Conservation (phyloP, 495 filamentous ascomycete species). For the Diplogelasinospora grovesii region DNA sequence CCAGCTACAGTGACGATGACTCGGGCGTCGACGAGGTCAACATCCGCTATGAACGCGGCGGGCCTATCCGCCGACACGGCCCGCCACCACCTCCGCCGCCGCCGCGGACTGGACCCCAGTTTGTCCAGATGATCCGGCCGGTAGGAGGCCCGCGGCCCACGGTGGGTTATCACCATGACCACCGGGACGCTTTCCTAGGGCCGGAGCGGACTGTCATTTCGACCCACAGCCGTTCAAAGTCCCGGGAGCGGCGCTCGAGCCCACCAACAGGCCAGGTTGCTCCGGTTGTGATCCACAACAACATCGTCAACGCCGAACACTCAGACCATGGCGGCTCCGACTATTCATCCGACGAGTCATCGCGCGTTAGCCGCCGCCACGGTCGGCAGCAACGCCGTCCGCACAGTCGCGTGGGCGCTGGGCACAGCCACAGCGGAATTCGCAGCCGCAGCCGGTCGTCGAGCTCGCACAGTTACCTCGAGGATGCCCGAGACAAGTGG, state of each 20-base stretch:
- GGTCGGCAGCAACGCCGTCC: conserved; percentile 6
- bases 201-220: conserved; percentile 33
- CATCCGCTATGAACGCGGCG: conserved; percentile 34
- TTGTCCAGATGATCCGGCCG: conserved; percentile 26
- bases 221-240: conserved; percentile 29
- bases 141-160: too few relatives aligned
- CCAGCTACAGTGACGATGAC: conserved; percentile 23
- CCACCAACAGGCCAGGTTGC: conserved; percentile 24
- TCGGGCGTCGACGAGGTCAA: conserved; percentile 33
- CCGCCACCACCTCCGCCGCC: conserved; percentile 24
- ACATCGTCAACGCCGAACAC: conserved; percentile 33
- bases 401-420: conserved; percentile 17
- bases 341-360: conserved; percentile 26
- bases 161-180: conserved; percentile 25
- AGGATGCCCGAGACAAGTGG: conserved; percentile 18
- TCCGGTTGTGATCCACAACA: conserved; percentile 47
- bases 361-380: conserved; percentile 7
- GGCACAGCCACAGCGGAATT: conserved; percentile 15
- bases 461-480: conserved; percentile 22
- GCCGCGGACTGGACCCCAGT: conserved; percentile 30
- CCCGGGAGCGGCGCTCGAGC: conserved; percentile 33
- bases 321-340: conserved; percentile 28
- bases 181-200: conserved; percentile 20
- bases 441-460: conserved; percentile 18
- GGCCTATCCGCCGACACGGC: conserved; percentile 11